A percentile compares a stretch with the other conserved stretches of the same genome.
Evolutionary conservation across 2,329 filamentous ascomycete species (phyloP).

Genomic region (Cladosporium velox): DNA sequence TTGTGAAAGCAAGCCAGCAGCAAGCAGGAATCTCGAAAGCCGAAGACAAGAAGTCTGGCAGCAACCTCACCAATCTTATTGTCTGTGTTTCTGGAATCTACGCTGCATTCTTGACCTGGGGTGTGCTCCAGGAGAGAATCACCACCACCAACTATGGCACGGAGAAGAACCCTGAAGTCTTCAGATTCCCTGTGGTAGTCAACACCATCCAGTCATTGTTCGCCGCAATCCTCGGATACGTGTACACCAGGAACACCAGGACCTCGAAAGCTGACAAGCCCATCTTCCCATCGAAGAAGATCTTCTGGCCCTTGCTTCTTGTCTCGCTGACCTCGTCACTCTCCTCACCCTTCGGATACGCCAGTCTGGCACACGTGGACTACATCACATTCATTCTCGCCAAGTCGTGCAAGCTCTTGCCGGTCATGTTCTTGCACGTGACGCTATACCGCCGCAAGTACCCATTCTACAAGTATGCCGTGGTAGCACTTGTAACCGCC

Average conservation of each 20-base stretch:
- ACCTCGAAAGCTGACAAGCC: conserved; percentile 50
- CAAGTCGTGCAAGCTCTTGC: conserved; percentile 97
- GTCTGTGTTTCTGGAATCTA: conserved; percentile 95
- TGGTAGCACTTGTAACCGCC: conserved; percentile 85
- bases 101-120: conserved; percentile 98
- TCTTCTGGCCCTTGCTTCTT: conserved; percentile 76
- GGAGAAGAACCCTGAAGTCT: conserved; percentile 64
- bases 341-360: conserved; percentile 94
- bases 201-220: conserved; percentile 94
- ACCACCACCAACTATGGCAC: conserved; percentile 86
- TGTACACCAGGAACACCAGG: conserved; percentile 71
- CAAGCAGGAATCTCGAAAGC: conserved; percentile 27
- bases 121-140: conserved; percentile 92
- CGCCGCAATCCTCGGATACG: conserved; percentile 76
- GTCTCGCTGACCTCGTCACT: conserved; percentile 86
- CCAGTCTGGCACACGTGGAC: conserved; percentile 88
- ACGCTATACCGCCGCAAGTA: conserved; percentile 87
- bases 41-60: conserved; percentile 26
- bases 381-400: conserved; percentile 97
- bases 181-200: conserved; percentile 91
- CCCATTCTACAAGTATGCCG: conserved; percentile 93
- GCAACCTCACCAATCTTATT: conserved; percentile 63
- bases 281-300: conserved; percentile 75
- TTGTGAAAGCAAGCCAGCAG: conserved; percentile 30
- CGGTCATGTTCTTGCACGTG: conserved; percentile 95